Conservation (phyloP, 768 basidiomycete species). For the Amanita subjunquillea region DNA sequence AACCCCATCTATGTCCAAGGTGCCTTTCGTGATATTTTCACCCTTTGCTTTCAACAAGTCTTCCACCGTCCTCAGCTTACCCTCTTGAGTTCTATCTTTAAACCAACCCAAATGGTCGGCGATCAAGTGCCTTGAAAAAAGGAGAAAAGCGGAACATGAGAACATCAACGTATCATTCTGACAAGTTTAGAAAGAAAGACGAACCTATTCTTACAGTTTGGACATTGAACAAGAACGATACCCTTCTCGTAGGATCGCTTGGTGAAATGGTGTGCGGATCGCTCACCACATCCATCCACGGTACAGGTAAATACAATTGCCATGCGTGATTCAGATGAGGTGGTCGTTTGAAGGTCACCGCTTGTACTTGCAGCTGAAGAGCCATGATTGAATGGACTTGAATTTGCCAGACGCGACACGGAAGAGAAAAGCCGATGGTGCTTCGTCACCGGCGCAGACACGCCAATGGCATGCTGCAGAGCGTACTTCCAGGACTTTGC, state of each 20-base stretch:
- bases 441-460: background rate
- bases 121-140: conserved; percentile 55
- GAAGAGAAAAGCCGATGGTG: background rate
- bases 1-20: conserved; percentile 36
- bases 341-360: background rate
- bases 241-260: conserved; percentile 79
- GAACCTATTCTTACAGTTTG: conserved; percentile 80
- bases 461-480: background rate
- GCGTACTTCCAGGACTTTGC: too few relatives aligned
- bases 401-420: background rate
- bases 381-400: background rate
- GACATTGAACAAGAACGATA: conserved; percentile 87
- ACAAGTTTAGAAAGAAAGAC: conserved; percentile 15
- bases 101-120: conserved; percentile 93
- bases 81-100: conserved; percentile 67
- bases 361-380: background rate
- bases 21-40: conserved; percentile 55
- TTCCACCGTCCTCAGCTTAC: conserved; percentile 71
- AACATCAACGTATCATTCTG: background rate
- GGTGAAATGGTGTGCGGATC: conserved; percentile 85
- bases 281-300: conserved; percentile 53
- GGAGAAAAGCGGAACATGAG: background rate
- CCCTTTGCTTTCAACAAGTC: conserved; percentile 72
- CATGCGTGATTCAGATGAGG: conserved; percentile 1
- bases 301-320: conserved; percentile 85